These are phyloP conservation scores for Zygoascus hellenicus DNA, from an alignment of 1,139 yeast genomes.

Conservation along the genomic window DNA sequence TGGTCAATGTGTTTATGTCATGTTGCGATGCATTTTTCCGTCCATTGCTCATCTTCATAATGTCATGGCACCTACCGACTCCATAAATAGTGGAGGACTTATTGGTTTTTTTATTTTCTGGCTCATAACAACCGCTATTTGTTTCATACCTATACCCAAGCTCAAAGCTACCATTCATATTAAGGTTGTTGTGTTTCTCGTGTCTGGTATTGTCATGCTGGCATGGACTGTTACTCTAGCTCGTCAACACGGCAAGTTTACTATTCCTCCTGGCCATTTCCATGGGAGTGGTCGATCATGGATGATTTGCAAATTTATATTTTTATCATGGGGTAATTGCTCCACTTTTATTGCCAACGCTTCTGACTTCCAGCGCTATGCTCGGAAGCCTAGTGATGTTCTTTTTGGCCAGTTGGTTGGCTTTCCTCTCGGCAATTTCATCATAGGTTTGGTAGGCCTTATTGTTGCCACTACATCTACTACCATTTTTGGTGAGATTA, in stretches of 20 bases:
- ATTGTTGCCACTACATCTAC: slow-evolving; percentile 68
- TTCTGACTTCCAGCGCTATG: slow-evolving; percentile 75
- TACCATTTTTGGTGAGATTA: slow-evolving; percentile 52
- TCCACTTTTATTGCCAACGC: slow-evolving; percentile 74
- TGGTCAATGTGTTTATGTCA: slow-evolving; percentile 65
- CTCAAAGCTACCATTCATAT: slow-evolving; percentile 67
- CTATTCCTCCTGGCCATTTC: slow-evolving; percentile 19
- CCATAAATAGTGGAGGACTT: slow-evolving; percentile 56
- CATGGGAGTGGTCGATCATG: slow-evolving; percentile 56
- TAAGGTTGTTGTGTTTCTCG: slow-evolving; percentile 64
- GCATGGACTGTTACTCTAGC: slow-evolving; percentile 68
- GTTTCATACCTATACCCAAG: slow-evolving; percentile 67
- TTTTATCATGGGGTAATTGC: slow-evolving; percentile 69
- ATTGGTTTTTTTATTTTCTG: slow-evolving; percentile 65
- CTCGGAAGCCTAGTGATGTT: slow-evolving; percentile 46
- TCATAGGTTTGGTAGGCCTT: slow-evolving; percentile 70
- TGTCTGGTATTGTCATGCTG: slow-evolving; percentile 65
- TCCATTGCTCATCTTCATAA: slow-evolving; percentile 50
- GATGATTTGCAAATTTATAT: slow-evolving; percentile 63
- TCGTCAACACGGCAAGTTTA: slow-evolving; percentile 46
- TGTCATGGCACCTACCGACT: slow-evolving; percentile 41
- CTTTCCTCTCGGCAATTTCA: slow-evolving; percentile 65
- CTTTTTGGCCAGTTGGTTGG: slow-evolving; percentile 48
- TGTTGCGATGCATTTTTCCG: slow-evolving; percentile 65
- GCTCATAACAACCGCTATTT: slow-evolving; percentile 62